Conservation (phyloP, 257 asterid genomes). For the Asclepias syriaca region DNA sequence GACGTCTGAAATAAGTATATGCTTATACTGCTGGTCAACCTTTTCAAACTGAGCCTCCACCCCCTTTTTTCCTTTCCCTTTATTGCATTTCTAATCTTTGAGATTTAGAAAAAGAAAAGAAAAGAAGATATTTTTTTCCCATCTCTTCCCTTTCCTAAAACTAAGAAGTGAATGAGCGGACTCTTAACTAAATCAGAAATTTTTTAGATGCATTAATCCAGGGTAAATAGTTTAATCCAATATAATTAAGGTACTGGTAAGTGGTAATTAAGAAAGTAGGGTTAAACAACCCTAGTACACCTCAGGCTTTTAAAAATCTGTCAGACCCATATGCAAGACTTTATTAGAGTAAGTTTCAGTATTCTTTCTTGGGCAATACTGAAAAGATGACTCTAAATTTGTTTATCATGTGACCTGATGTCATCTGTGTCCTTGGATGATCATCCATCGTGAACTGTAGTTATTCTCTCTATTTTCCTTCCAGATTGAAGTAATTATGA, state of each 20-base stretch:
- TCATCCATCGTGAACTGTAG: slow-evolving; percentile 1
- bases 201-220: not conserved
- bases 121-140: not conserved
- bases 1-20: not conserved
- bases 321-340: slow-evolving; percentile 2
- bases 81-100: not conserved
- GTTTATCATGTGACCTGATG: slow-evolving; percentile 10
- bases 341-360: not conserved
- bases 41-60: not conserved
- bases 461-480: slow-evolving; percentile 3
- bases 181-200: not conserved
- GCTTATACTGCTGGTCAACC: not conserved
- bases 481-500: not conserved
- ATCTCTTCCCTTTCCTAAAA: not conserved
- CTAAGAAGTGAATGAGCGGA: not conserved
- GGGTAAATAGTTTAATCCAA: not conserved
- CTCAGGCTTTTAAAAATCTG: slow-evolving; percentile 7
- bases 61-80: not conserved
- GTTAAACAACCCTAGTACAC: not conserved
- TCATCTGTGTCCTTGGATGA: slow-evolving; percentile 12
- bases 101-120: not conserved
- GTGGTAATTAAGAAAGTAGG: not conserved
- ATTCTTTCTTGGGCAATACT: slow-evolving; percentile 3
- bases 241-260: not conserved
- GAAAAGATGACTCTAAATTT: slow-evolving; percentile 7